Base-by-base conservation (phyloP, 345 rosid species). In the Theobroma cacao region DNA sequence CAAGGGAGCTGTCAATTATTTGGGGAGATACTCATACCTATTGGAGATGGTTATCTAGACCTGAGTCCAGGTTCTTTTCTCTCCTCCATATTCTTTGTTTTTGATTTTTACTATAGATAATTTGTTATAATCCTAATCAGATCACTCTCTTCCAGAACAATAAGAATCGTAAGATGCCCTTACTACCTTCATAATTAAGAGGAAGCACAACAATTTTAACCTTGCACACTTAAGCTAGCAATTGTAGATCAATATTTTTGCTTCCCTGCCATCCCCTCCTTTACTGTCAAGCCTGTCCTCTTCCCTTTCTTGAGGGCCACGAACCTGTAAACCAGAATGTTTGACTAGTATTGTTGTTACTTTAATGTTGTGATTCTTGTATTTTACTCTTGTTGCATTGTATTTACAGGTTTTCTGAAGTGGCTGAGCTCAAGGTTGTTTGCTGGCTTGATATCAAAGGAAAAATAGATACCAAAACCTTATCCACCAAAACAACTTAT, bases 11-110 rank as follows among this genome's bases (percentile, higher is more conserved):
- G 14, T 22, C n/a, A 2, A 82, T 83, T 66, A 64, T 65, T 4
- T 80, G 83, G 86, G 82, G 79, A 5, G 86, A 78, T 63, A 61
- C 80, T 2, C 76, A 80, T 64, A 0, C 1, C 11, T 76, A 80
- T 63, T 80, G 86, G 88, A 73, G 20, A 52, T 80, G 81, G 84
- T 53, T 20, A 28, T 65, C 75, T 11, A n/a, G 4, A 5, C 73
- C 79, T 2, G 34, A 63, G 26, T 75, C 88, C 8, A 82, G 84
- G 86, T 85, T 18, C 24, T 14, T 26, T 40, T 68, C n/a, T 14
- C 4, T 55, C 60, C 30, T 55, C 50, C 22, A 28, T 41, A 5
- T 41, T 41, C 45, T 41, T 41, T 41, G 45, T 41, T 41, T 41
- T 8, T 41, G 10, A 41, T 9, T 41, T 41, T 41, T 41, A 11